These are phyloP conservation scores for Colletotrichum noveboracense DNA, from an alignment of 2,329 filamentous ascomycete genomes.

Conservation along the genomic window DNA sequence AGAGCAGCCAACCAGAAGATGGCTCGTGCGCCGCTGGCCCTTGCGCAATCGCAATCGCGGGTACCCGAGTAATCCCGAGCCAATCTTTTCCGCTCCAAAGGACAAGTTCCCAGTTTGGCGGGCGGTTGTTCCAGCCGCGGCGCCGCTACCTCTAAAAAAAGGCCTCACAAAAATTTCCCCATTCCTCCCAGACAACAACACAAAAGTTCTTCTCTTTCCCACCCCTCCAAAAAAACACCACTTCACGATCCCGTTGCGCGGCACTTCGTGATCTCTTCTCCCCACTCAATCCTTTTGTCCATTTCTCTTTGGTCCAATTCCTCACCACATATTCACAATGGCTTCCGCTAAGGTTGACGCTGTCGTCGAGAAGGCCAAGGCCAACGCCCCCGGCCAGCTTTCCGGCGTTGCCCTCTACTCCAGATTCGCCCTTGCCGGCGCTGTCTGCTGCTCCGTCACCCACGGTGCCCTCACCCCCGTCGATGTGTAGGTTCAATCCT, in stretches of 20 bases:
- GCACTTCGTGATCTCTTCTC: constrained; percentile 26
- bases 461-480: constrained; percentile 97
- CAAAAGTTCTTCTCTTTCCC: not conserved
- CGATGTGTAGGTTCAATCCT: constrained; percentile 88
- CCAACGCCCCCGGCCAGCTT: constrained; percentile 46
- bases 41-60: not conserved
- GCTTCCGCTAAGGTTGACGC: constrained; percentile 50
- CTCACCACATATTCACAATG: constrained; percentile 42
- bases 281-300: constrained; percentile 38
- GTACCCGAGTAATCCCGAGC: constrained; percentile 25
- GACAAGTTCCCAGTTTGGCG: constrained; percentile 13
- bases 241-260: constrained; percentile 21
- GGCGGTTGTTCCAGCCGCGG: constrained; percentile 5
- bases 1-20: not conserved
- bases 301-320: constrained; percentile 25
- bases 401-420: constrained; percentile 78
- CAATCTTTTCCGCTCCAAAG: constrained; percentile 19
- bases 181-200: constrained; percentile 1
- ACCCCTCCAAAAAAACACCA: not conserved
- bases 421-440: constrained; percentile 95
- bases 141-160: constrained; percentile 22
- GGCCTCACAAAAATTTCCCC: constrained; percentile 21
- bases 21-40: not conserved
- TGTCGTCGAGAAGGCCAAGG: constrained; percentile 46
- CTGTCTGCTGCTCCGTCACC: constrained; percentile 97